Evolutionary conservation across 140 eudicot species (phyloP), one percentile per base, ranked within the genome.

Genomic region (Anethum foeniculum): DNA sequence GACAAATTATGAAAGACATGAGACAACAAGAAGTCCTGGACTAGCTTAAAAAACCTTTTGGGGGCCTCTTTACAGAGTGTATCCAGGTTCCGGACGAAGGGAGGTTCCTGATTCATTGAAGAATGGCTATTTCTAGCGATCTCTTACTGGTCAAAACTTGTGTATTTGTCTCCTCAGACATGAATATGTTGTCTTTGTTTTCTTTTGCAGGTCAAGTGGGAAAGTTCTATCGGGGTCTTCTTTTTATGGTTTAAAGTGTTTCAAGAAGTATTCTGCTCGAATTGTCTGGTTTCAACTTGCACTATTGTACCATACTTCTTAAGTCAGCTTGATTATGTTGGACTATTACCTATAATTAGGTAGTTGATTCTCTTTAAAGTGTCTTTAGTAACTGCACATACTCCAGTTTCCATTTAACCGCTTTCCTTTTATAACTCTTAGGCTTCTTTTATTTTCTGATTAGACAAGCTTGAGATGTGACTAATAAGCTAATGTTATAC

Each of bases 151-250:
- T 75, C 79, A 81, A 79, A 81, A 85, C 36, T 85, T 82, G 52
- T 81, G 82, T 80, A 71, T 87, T 82, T 71, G 89, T 84, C 84
- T 64, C 79, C 76, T 67, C 83, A 79, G 83, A 83, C 88, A 84
- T 86, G 82, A 89, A 89, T 65, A 81, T 83, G 83, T 80, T 78
- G 79, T 88, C 84, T 86, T 86, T 86, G 85, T 89, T 84, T 83
- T 82, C 81, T 85, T 84, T 88, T 88, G 93, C 97, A 90, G 97
- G 97, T 88, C 56, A 25, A 51, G 76, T 56, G 75, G 83, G 84
- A 77, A 79, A 69, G 82, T 38, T 58, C 79, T 58, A 83, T 81
- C 68, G 86, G 75, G 87, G 85, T 84, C 86, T 79, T 51, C 86
- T 80, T 84, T 69, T 72, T 83, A 48, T 77, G 85, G 83, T 87